phyloP scores from a whole-genome alignment of 129 eudicot genomes.

The Kitagawia praeruptora region DNA sequence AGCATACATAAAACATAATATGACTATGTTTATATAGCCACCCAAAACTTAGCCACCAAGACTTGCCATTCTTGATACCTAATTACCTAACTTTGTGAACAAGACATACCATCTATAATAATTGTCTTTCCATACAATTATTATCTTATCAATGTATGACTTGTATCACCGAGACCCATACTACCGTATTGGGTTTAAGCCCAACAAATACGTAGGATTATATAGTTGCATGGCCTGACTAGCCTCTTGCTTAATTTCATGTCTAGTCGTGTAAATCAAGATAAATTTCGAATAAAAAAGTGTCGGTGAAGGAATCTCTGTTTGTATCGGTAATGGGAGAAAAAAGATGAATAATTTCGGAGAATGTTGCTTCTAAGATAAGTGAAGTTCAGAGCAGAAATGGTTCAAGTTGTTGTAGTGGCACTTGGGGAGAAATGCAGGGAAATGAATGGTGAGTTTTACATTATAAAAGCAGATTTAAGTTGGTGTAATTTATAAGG shows the following conservation, averaged over 20 bases:
- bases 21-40: no score
- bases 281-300: not conserved
- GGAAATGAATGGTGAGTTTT: not conserved
- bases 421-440: slow-evolving; percentile 13
- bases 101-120: no score
- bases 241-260: slow-evolving; percentile 50
- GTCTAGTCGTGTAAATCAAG: slow-evolving; percentile 13
- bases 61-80: no score
- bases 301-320: not conserved
- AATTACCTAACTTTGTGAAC: no score
- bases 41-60: no score
- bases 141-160: no score
- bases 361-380: not conserved
- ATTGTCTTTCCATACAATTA: no score
- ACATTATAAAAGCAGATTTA: not conserved
- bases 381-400: not conserved
- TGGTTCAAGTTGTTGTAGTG: not conserved
- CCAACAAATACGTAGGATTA: slow-evolving; percentile 14
- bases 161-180: no score
- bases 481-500: no score
- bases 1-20: no score
- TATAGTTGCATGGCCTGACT: slow-evolving; percentile 47
- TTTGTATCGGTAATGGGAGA: not conserved
- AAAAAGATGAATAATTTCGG: not conserved
- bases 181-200: no score